Evolutionary conservation across 768 basidiomycete genomes (phyloP).

Genomic region (Gautieria morchelliformis): DNA sequence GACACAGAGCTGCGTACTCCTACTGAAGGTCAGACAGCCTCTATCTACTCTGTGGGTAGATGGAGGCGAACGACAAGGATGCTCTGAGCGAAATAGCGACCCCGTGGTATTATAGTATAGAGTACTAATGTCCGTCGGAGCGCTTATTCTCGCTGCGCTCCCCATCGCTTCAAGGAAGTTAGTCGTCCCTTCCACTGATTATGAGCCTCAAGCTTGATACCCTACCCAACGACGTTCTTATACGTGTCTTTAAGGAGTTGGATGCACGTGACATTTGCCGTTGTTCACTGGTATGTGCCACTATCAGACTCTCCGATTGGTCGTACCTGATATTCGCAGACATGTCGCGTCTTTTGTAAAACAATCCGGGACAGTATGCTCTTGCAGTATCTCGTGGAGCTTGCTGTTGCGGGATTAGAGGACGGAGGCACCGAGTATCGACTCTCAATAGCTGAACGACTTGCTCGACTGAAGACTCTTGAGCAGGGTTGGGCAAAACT

Average conservation of each 20-base stretch:
- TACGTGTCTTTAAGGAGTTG: not conserved
- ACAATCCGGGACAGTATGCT: not conserved
- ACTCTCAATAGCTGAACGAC: not conserved
- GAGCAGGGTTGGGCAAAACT: not conserved
- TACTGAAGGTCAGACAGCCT: too few relatives aligned
- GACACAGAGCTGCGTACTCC: too few relatives aligned
- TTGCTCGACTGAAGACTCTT: not conserved
- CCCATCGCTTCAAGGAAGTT: too few relatives aligned
- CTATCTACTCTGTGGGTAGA: too few relatives aligned
- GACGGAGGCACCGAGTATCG: not conserved
- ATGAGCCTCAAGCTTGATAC: too few relatives aligned
- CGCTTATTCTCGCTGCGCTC: too few relatives aligned
- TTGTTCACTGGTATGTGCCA: not conserved
- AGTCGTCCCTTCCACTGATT: too few relatives aligned
- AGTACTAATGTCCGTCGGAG: too few relatives aligned
- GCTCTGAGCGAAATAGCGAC: too few relatives aligned
- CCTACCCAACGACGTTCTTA: not conserved
- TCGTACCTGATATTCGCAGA: not conserved
- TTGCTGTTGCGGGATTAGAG: not conserved
- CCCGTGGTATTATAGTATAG: too few relatives aligned
- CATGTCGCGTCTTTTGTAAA: not conserved
- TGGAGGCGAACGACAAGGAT: too few relatives aligned
- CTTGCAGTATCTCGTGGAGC: slow-evolving; percentile 1
- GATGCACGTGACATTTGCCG: not conserved
- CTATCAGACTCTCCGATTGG: not conserved